Percentiles rank a stretch among this genome's conserved stretches.
Evolutionary conservation across 2,329 filamentous ascomycete species (phyloP).

Genomic region (Talaromyces sp.): DNA sequence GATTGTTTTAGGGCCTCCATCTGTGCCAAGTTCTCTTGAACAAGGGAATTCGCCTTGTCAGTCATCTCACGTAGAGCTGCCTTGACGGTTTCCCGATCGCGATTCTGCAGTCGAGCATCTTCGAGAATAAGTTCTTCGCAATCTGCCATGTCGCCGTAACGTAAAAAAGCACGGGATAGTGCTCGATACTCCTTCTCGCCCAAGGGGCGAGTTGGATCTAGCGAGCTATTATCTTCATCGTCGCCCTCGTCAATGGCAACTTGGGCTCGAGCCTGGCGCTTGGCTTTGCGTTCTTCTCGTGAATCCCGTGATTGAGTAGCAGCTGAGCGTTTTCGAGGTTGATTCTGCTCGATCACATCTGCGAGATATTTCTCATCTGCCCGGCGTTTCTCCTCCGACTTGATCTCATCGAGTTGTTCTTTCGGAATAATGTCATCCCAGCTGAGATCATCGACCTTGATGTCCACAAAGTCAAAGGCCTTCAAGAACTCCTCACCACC

Average conservation of each 20-base stretch:
- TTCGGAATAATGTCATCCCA: slow-evolving; percentile 99
- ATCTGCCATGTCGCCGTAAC: slow-evolving; percentile 88
- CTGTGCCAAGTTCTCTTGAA: slow-evolving; percentile 71
- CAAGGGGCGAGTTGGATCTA: slow-evolving; percentile 85
- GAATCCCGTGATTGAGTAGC: slow-evolving; percentile 55
- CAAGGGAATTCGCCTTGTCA: slow-evolving; percentile 68
- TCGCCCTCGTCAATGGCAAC: slow-evolving; percentile 68
- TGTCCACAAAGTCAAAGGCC: slow-evolving; percentile 90
- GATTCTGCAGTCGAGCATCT: slow-evolving; percentile 80
- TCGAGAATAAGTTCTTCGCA: slow-evolving; percentile 83
- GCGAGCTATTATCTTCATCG: slow-evolving; percentile 60
- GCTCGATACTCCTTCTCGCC: slow-evolving; percentile 92
- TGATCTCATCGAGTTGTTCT: slow-evolving; percentile 85
- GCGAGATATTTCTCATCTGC: slow-evolving; percentile 81
- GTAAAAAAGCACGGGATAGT: slow-evolving; percentile 85
- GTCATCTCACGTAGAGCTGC: slow-evolving; percentile 76
- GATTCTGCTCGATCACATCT: slow-evolving; percentile 80
- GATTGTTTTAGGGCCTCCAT: slow-evolving; percentile 67
- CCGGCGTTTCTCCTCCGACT: slow-evolving; percentile 82
- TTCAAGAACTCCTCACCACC: slow-evolving; percentile 95
- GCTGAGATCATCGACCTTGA: slow-evolving; percentile 88
- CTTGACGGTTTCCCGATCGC: slow-evolving; percentile 79
- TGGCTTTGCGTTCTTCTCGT: slow-evolving; percentile 66
- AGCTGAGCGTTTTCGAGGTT: slow-evolving; percentile 73
- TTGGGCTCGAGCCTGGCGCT: slow-evolving; percentile 71